phyloP scores from a whole-genome alignment of 2,329 filamentous ascomycete species.

The Colletotrichum sp. region DNA sequence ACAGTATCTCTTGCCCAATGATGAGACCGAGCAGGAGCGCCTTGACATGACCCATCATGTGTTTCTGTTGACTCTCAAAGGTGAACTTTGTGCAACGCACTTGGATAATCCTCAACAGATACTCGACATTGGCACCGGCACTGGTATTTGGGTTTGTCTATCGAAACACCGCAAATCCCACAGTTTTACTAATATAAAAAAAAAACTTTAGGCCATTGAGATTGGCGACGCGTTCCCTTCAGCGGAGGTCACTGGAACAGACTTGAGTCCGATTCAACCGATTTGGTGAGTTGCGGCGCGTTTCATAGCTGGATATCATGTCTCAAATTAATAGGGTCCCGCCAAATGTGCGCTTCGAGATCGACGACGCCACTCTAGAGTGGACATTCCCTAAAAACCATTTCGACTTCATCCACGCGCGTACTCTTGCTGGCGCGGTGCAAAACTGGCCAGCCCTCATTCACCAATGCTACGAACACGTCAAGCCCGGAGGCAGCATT shows the following conservation, averaged over 20 bases:
- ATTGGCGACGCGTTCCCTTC: slow-evolving; percentile 67
- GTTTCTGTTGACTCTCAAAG: slow-evolving; percentile 35
- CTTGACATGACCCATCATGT: slow-evolving; percentile 44
- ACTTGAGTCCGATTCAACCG: slow-evolving; percentile 29
- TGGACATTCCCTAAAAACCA: slow-evolving; percentile 32
- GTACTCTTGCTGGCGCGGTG: slow-evolving; percentile 32
- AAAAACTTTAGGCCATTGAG: slow-evolving; percentile 54
- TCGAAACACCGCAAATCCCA: neutral
- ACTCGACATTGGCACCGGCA: slow-evolving; percentile 50
- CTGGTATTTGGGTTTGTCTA: slow-evolving; percentile 55
- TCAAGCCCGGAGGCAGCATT: slow-evolving; percentile 51
- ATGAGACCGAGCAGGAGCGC: slow-evolving; percentile 45
- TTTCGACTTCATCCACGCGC: slow-evolving; percentile 38
- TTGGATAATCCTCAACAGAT: slow-evolving; percentile 43
- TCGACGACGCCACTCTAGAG: slow-evolving; percentile 28
- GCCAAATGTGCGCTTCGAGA: slow-evolving; percentile 28
- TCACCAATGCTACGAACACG: slow-evolving; percentile 26
- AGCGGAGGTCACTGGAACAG: slow-evolving; percentile 37
- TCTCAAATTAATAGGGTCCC: slow-evolving; percentile 16
- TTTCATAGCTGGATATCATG: neutral
- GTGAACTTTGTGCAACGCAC: slow-evolving; percentile 38
- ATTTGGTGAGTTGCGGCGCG: slow-evolving; percentile 17
- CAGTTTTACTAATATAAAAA: slow-evolving; percentile 22
- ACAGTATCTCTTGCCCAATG: slow-evolving; percentile 48
- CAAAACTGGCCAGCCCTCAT: slow-evolving; percentile 31